Evolutionary conservation across 805 yeast species (phyloP).

Genomic region (Barnettozyma salicaria): DNA sequence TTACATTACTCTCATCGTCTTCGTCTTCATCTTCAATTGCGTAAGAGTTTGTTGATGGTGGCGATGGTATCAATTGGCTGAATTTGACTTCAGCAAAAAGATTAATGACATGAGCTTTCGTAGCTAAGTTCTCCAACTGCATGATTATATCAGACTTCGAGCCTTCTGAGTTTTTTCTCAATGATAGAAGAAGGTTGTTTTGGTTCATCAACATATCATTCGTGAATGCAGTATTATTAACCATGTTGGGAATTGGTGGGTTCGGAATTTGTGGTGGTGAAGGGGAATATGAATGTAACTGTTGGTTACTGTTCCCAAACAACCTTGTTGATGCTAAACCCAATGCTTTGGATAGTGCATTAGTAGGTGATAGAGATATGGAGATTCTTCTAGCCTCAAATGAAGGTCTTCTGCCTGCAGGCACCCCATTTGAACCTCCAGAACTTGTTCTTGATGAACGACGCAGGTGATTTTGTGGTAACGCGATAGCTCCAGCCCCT

Average conservation of each 20-base stretch:
- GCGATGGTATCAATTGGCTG: conserved; percentile 74
- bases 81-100: conserved; percentile 89
- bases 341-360: conserved; percentile 82
- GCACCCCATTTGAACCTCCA: conserved; percentile 35
- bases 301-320: conserved; percentile 46
- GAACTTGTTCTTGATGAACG: conserved; percentile 42
- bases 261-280: conserved; percentile 6
- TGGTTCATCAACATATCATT: conserved; percentile 14
- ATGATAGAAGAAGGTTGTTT: conserved; percentile 9
- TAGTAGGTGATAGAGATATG: conserved; percentile 68
- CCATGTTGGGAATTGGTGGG: conserved; percentile 9
- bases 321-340: conserved; percentile 83
- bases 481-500: conserved; percentile 42
- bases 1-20: conserved; percentile 19
- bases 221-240: conserved; percentile 4
- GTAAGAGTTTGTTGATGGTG: conserved; percentile 33
- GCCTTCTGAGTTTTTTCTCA: conserved; percentile 4
- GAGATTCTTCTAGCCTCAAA: conserved; percentile 50
- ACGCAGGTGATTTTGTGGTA: conserved; percentile 24
- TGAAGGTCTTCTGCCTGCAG: conserved; percentile 47
- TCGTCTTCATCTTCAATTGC: conserved; percentile 34
- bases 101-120: conserved; percentile 85
- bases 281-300: conserved; percentile 12
- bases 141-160: conserved; percentile 31
- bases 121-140: conserved; percentile 67